Conservation (phyloP, 1,284 basidiomycete genomes). For the Ceratobasidium sp. region DNA sequence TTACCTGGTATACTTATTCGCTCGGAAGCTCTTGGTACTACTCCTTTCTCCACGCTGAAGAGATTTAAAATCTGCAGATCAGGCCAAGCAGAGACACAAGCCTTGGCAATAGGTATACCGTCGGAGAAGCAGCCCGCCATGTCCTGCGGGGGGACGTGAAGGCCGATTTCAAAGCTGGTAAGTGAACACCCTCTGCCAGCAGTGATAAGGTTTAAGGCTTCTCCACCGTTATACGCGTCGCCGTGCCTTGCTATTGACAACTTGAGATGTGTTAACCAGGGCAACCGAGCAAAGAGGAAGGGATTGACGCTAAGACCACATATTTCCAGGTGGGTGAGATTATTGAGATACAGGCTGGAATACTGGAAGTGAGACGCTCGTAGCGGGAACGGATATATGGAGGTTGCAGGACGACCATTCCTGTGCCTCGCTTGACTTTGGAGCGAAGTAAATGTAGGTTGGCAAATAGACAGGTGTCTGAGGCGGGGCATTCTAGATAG, state of each 20-base stretch:
- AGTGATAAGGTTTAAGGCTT: neutral
- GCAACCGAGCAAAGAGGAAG: neutral
- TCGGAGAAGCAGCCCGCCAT: too few relatives aligned
- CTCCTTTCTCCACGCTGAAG: neutral
- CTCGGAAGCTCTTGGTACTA: neutral
- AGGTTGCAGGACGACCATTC: neutral
- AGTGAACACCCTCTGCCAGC: neutral
- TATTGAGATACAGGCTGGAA: neutral
- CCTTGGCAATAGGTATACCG: too few relatives aligned
- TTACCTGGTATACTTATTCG: too few relatives aligned
- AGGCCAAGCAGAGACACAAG: neutral
- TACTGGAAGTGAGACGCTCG: neutral
- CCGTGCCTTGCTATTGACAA: neutral
- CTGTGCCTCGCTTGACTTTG: too few relatives aligned
- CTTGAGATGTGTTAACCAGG: slow-evolving; percentile 8
- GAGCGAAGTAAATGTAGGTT: neutral
- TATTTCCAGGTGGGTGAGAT: neutral
- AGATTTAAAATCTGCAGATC: neutral
- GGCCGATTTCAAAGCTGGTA: neutral
- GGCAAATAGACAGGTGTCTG: neutral
- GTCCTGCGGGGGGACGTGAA: neutral
- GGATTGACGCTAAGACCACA: neutral
- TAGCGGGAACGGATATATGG: neutral
- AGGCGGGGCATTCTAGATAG: neutral
- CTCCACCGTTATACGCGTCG: neutral